Evolutionary conservation across 2,329 filamentous ascomycete genomes (phyloP), one percentile per base, ranked within the genome.

Genomic region (Xylariaceae sp.): DNA sequence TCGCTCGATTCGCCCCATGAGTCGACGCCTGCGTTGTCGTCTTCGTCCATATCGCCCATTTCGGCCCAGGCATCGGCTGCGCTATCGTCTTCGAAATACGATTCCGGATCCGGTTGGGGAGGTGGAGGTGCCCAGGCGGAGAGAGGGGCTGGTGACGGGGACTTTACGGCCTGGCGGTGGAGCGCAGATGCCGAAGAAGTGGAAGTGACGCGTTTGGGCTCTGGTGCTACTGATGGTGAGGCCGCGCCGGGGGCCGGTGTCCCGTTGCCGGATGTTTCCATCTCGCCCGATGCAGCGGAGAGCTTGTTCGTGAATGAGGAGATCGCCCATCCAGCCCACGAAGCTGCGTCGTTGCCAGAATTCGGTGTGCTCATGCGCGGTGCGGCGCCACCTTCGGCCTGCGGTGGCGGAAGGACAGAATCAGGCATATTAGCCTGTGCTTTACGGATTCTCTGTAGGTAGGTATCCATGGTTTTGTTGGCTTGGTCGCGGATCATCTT

Each of bases 301-400:
- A 97, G 66, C 60, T 95, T 96, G 67, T 97, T 97, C 2, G 93
- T 97, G 63, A 98, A 98, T 1, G 90, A 96, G 0, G 93, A 97
- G 44, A 98, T 96, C 1, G 93, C 93, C 93, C 93, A 98, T 11
- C 93, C 93, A 1, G 93, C 82, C 93, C 93, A 97, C 4, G 77
- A 76, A 3, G 83, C 82, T 32, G 76, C 79, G 37, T 70, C 67
- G 49, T 60, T 66, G n/a, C n/a, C n/a, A 2, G 77, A 71, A 49
- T 89, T 86, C 2, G 89, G 84, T 1, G 87, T 93, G 51, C 85
- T 83, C 75, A 95, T 93, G 25, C 88, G 80, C 1, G 88, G 85
- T 14, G 50, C 57, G 1, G 79, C 76, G 17, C 68, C 71, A 4
- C 71, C 70, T 20, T 73, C 67, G 11, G 77, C 68, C 20, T 72